These are phyloP conservation scores for Pichia membranifaciens DNA, from an alignment of 805 yeast genomes.

Conservation along the genomic window DNA sequence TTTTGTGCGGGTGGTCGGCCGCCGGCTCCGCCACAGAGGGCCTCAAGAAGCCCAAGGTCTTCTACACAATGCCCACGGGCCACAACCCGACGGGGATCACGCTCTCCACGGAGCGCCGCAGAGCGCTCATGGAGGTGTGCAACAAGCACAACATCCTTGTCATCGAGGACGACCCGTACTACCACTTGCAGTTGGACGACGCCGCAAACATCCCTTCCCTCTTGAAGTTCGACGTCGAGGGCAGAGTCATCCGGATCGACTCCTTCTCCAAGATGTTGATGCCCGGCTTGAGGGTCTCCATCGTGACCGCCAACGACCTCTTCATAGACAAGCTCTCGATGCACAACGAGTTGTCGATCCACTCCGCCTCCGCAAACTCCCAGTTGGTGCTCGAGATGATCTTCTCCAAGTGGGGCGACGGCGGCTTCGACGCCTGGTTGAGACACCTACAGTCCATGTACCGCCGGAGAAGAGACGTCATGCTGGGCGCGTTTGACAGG, in stretches of 20 bases:
- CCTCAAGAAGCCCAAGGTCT: constrained; percentile 44
- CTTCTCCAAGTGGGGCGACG: constrained; percentile 50
- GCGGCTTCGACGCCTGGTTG: constrained; percentile 72
- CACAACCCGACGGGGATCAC: constrained; percentile 83
- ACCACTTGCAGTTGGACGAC: constrained; percentile 57
- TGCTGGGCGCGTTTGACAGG: constrained; percentile 46
- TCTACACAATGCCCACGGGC: constrained; percentile 73
- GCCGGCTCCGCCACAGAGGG: constrained; percentile 31
- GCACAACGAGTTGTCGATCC: constrained; percentile 65
- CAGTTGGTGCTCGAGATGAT: constrained; percentile 55
- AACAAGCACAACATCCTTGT: constrained; percentile 64
- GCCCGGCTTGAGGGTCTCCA: constrained; percentile 72
- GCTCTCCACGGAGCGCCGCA: constrained; percentile 51
- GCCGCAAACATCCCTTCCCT: constrained; percentile 55
- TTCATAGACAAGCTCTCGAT: constrained; percentile 49
- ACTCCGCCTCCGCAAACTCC: constrained; percentile 68
- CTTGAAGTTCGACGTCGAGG: constrained; percentile 65
- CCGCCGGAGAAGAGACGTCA: constrained; percentile 53
- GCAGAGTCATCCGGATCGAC: constrained; percentile 72
- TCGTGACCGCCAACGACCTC: constrained; percentile 59
- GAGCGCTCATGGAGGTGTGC: constrained; percentile 52
- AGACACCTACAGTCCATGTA: constrained; percentile 55
- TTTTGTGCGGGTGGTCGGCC: constrained; percentile 64
- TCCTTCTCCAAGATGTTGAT: constrained; percentile 75
- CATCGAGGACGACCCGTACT: constrained; percentile 84